Evolutionary conservation across 495 filamentous ascomycete species (phyloP).

Genomic region (Jackrogersella multiformis): DNA sequence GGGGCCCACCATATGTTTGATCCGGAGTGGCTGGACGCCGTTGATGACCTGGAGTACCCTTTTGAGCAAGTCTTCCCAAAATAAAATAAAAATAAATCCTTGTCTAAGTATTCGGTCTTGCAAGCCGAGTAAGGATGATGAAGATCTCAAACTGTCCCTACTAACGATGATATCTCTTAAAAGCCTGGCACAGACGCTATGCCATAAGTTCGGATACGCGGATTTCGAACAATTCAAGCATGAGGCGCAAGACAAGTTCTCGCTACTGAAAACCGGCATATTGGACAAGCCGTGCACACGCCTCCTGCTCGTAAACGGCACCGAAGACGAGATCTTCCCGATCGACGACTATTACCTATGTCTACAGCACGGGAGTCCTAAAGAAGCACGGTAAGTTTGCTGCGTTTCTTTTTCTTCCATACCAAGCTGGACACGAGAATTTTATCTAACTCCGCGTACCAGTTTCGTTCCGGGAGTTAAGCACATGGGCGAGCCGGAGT

Average conservation of each 20-base stretch:
- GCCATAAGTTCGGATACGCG: conserved; percentile 71
- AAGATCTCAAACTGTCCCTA: neutral
- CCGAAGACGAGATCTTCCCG: conserved; percentile 73
- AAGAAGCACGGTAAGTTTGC: conserved; percentile 63
- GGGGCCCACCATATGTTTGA: conserved; percentile 74
- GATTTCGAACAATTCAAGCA: conserved; percentile 60
- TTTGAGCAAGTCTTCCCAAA: conserved; percentile 63
- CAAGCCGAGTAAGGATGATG: neutral
- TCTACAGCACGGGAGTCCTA: conserved; percentile 68
- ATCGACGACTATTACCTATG: conserved; percentile 72
- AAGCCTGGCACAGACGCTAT: conserved; percentile 67
- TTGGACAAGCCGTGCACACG: conserved; percentile 67
- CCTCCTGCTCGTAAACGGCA: conserved; percentile 73
- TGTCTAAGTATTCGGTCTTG: neutral
- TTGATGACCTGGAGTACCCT: conserved; percentile 75
- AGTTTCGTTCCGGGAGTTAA: conserved; percentile 31
- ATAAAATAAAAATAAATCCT: too few species aligned
- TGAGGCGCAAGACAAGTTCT: conserved; percentile 70
- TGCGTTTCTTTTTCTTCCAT: neutral
- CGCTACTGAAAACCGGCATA: conserved; percentile 69
- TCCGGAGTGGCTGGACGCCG: conserved; percentile 67
- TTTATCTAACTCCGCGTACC: neutral
- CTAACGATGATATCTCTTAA: conserved; percentile 7
- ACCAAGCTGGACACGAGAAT: neutral
- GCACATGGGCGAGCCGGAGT: conserved; percentile 38